These are phyloP conservation scores for Escallonia rubra DNA, from an alignment of 129 eudicot species.

Conservation along the genomic window DNA sequence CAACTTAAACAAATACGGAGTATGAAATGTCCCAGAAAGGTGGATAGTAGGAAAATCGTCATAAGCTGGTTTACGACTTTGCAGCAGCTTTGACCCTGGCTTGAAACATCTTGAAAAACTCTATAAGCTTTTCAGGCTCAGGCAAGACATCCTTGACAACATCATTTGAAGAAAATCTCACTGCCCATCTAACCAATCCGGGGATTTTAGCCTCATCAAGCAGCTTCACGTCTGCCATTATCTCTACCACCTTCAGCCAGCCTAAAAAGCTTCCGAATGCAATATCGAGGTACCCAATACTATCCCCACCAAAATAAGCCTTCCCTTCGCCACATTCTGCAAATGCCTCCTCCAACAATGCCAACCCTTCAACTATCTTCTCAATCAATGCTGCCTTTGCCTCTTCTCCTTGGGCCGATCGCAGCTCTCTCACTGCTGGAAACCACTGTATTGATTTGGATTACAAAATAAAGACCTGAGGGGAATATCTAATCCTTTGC, in stretches of 20 bases:
- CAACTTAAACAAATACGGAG: not conserved
- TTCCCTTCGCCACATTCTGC: slow-evolving; percentile 26
- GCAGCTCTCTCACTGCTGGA: slow-evolving; percentile 9
- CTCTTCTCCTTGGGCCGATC: slow-evolving; percentile 21
- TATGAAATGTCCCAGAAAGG: no score
- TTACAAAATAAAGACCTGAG: no score
- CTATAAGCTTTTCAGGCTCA: no score
- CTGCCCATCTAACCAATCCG: no score
- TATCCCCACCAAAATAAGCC: slow-evolving; percentile 23
- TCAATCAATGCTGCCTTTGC: slow-evolving; percentile 6
- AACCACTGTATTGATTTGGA: not conserved
- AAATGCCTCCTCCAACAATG: slow-evolving; percentile 28
- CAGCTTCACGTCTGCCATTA: slow-evolving; percentile 2
- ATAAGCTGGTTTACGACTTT: no score
- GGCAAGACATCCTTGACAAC: no score
- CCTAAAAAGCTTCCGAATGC: slow-evolving; percentile 18
- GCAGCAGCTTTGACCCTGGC: not conserved
- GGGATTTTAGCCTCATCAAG: not conserved
- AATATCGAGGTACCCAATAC: slow-evolving; percentile 27
- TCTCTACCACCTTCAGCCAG: not conserved
- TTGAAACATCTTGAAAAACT: slow-evolving; percentile 1
- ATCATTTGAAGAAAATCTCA: no score
- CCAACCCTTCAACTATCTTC: slow-evolving; percentile 7
- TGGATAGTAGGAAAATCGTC: no score
- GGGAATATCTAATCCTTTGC: no score